Evolutionary conservation across 1,284 basidiomycete genomes (phyloP), one percentile per base, ranked within the genome.

Genomic region (Rugiboletus extremiorientalis): DNA sequence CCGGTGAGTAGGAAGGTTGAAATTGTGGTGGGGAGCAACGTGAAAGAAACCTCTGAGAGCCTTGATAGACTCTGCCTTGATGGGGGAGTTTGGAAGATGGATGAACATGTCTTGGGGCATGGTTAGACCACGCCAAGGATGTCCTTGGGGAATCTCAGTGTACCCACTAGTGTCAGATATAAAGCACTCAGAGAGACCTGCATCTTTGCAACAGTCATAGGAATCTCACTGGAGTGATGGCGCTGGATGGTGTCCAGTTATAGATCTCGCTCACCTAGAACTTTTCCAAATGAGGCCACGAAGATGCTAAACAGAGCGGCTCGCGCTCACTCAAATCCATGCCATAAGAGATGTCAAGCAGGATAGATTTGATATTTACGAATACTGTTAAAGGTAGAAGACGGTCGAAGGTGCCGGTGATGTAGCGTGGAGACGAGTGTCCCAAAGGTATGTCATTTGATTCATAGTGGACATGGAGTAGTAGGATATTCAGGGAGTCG

Each of bases 21-120:
- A 62, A 10, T 44, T 0, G 0, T 55, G 59, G 15, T 40, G 50
- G 3, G 55, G 49, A 7, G 62, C 53, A 8, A 44, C 62, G 9
- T 60, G 55, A 18, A 66, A 64, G 55, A 64, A 64, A 6, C 54
- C 33, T 4, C 43, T 43, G 3, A 64, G 64, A 1, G 59, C 62
- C 14, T 59, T 41, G 20, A 66, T n/a, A 18, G 64, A 62, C 15
- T 43, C 55, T 45, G 50, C 27, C 2, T 64, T 49, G 8, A 64
- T 64, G 12, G 43, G 34, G 6, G 62, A 59, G 14, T 54, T 12
- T 2, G 49, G 51, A 11, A 62, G 14, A 23, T 49, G 11, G 9
- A 64, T 28, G 16, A 8, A 44, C 9, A 49, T 4, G 11, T 18
- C 1, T 16, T 48, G 22, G 0, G 49, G 49, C 51, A 62, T 64